Evolutionary conservation across 768 basidiomycete species (phyloP), one percentile per base, ranked within the genome.

Genomic region (Coprinopsis marcescibilis): DNA sequence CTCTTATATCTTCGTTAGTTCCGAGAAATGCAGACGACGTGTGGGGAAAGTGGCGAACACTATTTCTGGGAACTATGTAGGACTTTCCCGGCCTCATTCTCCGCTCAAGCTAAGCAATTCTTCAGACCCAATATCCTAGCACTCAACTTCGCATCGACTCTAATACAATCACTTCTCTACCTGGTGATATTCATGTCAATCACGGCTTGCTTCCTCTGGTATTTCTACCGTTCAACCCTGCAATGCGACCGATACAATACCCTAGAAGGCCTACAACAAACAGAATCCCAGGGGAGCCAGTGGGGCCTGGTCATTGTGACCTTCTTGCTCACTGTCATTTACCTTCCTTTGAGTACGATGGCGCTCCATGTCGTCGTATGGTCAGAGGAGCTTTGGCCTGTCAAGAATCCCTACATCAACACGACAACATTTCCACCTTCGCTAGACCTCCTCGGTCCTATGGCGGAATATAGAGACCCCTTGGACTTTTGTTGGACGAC

Each of bases 401-500:
- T 86, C 21, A 63, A 76, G 0, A 86, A 86, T 58, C 83, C 84
- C 3, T 86, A 86, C 55, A 62, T 63, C 37, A 81, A 82, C 55
- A 69, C 75, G 2, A 79, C 78, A 1, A 57, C 70, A 1, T 69
- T 64, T 15, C 74, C 78, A 2, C 79, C 82, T 1, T 51, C 58
- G 1, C 53, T 80, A 0, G 58, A 71, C 1, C 73, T 78, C 2
- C 60, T 85, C 13, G 84, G 84, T 0, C 76, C 81, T 10, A 17
- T 75, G 0, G 68, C 66, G 44, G 70, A 78, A 54, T 85, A 66
- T 58, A 76, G 78, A 33, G 75, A 77, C 50, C 73, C 84, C 2
- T 55, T 83, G 41, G 82, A 87, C 60, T 86, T 86, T 52, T 89
- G 85, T 60, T 89, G 77, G 67, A 86, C 83, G 3, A 89, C 87